These are phyloP conservation scores for Massariosphaeria phaeospora DNA, from an alignment of 495 filamentous ascomycete genomes.

Conservation along the genomic window DNA sequence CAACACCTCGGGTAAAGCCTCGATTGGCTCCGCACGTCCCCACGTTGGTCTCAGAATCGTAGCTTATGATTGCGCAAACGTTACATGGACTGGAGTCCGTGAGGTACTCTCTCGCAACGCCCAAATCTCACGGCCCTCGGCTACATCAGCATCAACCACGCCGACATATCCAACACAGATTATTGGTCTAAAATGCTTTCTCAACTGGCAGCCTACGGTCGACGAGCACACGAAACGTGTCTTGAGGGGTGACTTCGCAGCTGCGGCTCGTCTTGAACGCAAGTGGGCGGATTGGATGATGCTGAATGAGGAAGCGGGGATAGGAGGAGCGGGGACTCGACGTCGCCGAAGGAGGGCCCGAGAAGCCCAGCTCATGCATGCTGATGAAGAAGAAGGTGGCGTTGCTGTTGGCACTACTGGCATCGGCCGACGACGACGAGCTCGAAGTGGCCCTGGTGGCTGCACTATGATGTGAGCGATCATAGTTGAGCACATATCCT, in stretches of 20 bases:
- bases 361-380: conserved; percentile 67
- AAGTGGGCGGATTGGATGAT: conserved; percentile 97
- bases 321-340: conserved; percentile 53
- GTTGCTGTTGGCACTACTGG: conserved; percentile 31
- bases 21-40: conserved; percentile 39
- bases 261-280: conserved; percentile 69
- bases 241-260: conserved; percentile 62
- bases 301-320: conserved; percentile 76
- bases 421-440: conserved; percentile 46
- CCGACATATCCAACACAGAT: conserved; percentile 62
- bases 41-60: conserved; percentile 67
- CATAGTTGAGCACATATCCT: too few relatives aligned
- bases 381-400: conserved; percentile 68
- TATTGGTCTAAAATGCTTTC: conserved; percentile 85
- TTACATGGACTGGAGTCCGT: conserved; percentile 89
- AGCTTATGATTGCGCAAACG: conserved; percentile 80
- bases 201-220: conserved; percentile 90
- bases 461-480: conserved; percentile 55
- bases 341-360: conserved; percentile 68
- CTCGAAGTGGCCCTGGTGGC: conserved; percentile 48
- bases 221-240: conserved; percentile 87
- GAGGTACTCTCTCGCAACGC: conserved; percentile 82
- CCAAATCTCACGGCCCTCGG: conserved; percentile 47
- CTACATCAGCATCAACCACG: conserved; percentile 33
- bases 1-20: conserved; percentile 52